Evolutionary conservation across 2,329 filamentous ascomycete species (phyloP).

Genomic region (Shiraia bambusicola): DNA sequence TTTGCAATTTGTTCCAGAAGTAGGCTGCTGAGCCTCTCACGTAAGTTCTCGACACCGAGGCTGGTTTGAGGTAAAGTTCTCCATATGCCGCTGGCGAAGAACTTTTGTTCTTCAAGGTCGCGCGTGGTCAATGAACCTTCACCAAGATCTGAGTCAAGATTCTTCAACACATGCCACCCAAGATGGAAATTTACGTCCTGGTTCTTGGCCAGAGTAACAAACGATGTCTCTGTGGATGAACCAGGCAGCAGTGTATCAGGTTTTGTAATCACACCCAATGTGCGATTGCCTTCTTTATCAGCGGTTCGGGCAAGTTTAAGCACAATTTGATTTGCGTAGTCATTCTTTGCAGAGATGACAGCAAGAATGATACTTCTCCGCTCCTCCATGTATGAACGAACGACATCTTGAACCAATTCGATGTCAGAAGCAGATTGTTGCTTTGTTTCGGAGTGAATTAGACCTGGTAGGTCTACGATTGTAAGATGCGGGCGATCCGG

Average conservation of each 20-base stretch:
- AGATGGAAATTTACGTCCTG: constrained; percentile 29
- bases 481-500: constrained; percentile 15
- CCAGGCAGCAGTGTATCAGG: constrained; percentile 44
- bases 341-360: constrained; percentile 47
- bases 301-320: constrained; percentile 41
- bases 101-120: constrained; percentile 13
- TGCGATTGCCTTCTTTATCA: constrained; percentile 49
- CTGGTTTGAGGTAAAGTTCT: constrained; percentile 5
- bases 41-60: constrained; percentile 50
- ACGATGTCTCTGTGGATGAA: constrained; percentile 21
- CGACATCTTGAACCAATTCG: constrained; percentile 49
- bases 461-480: constrained; percentile 54
- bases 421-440: constrained; percentile 50
- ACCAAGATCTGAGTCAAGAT: constrained; percentile 24
- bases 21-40: constrained; percentile 52
- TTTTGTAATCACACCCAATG: constrained; percentile 59
- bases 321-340: constrained; percentile 44
- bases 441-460: constrained; percentile 52
- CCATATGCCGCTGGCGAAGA: constrained; percentile 15
- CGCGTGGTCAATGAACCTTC: constrained; percentile 7
- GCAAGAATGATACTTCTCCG: constrained; percentile 48
- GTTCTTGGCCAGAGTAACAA: constrained; percentile 30
- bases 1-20: constrained; percentile 40
- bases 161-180: constrained; percentile 39
- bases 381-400: constrained; percentile 42